These are phyloP conservation scores for Fusarium torreyae DNA, from an alignment of 2,329 filamentous ascomycete genomes.

Conservation along the genomic window DNA sequence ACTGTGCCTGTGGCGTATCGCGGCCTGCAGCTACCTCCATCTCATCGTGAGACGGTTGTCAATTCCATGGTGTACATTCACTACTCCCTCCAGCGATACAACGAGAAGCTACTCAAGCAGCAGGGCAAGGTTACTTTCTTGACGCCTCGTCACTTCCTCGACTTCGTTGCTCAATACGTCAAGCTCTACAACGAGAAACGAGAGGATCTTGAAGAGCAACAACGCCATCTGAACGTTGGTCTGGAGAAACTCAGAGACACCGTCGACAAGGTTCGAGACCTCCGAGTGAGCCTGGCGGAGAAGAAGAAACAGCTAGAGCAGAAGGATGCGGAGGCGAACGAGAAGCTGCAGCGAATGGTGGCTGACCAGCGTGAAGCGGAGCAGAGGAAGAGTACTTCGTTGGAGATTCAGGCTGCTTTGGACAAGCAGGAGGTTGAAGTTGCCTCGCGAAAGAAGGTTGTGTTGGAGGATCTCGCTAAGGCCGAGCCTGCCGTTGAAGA, in stretches of 20 bases:
- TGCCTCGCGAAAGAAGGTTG: constrained; percentile 84
- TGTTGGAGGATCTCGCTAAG: constrained; percentile 87
- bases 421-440: constrained; percentile 93
- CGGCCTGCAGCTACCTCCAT: constrained; percentile 85
- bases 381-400: constrained; percentile 86
- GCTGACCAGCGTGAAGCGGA: constrained; percentile 96
- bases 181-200: constrained; percentile 98
- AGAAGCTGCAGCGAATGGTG: constrained; percentile 97
- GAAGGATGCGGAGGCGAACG: constrained; percentile 95
- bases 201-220: constrained; percentile 97
- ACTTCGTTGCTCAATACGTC: constrained; percentile 98
- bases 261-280: constrained; percentile 95
- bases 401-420: constrained; percentile 89
- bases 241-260: constrained; percentile 97
- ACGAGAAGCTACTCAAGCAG: constrained; percentile 88
- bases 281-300: constrained; percentile 89
- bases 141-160: constrained; percentile 95
- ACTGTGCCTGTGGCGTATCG: constrained; percentile 94
- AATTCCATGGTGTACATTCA: constrained; percentile 99
- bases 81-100: constrained; percentile 93
- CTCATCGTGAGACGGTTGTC: constrained; percentile 91
- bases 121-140: constrained; percentile 94
- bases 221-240: constrained; percentile 97
- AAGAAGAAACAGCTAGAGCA: constrained; percentile 95
- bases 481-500: constrained; percentile 95